Percentiles rank a stretch among this genome's conserved stretches.
These are phyloP conservation scores for Phytophthora tentaculata DNA, from an alignment of 352 stramenopile species.

Conservation along the genomic window DNA sequence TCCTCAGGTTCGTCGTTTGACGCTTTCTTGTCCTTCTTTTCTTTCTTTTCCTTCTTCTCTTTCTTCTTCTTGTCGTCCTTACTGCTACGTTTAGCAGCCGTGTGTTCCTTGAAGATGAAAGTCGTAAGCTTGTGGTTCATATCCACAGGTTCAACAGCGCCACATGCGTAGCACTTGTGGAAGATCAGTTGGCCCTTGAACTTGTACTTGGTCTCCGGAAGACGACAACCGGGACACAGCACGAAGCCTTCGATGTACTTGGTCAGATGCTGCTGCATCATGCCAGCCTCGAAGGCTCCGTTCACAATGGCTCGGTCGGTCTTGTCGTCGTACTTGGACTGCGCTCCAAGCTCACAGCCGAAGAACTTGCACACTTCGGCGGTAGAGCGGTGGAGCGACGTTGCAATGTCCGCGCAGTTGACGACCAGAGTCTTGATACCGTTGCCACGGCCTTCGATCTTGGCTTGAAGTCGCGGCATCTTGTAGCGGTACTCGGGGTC, in stretches of 20 bases:
- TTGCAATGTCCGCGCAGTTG: conserved; percentile 96
- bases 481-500: conserved; percentile 98
- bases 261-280: conserved; percentile 95
- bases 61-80: conserved; percentile 89
- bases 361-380: conserved; percentile 99
- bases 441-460: conserved; percentile 99
- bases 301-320: conserved; percentile 97
- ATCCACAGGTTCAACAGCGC: conserved; percentile 96
- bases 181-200: conserved; percentile 98
- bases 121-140: conserved; percentile 99
- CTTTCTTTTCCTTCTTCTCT: conserved; percentile 79
- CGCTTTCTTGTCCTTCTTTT: conserved; percentile 67
- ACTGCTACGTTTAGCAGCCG: conserved; percentile 88
- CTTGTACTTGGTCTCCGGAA: conserved; percentile 99
- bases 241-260: conserved; percentile 99
- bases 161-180: conserved; percentile 99
- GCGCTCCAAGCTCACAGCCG: conserved; percentile 97
- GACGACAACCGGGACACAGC: conserved; percentile 95
- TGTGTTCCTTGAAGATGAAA: conserved; percentile 97
- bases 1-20: conserved; percentile 75
- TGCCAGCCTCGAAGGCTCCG: conserved; percentile 93
- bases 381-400: conserved; percentile 93
- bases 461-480: conserved; percentile 96
- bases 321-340: conserved; percentile 97
- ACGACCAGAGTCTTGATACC: conserved; percentile 99